These are phyloP conservation scores for Thinopyrum elongatum DNA, from an alignment of 176 grass and related monocot genomes.

Conservation along the genomic window DNA sequence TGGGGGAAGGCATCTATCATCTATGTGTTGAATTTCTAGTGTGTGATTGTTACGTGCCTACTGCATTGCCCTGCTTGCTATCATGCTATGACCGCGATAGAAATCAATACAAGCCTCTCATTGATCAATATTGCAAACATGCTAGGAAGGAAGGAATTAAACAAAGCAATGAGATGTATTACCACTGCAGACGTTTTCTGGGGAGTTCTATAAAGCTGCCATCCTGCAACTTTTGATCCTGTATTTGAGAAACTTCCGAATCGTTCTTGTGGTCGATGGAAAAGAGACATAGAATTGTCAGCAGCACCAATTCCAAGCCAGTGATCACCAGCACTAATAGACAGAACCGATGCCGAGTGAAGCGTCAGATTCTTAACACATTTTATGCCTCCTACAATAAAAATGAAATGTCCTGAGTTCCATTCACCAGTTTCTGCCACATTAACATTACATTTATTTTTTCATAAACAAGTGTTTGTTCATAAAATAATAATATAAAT, in stretches of 20 bases:
- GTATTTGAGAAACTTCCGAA: conserved; percentile 73
- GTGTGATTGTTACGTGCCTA: neutral
- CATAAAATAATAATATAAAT: neutral
- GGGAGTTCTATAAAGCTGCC: conserved; percentile 99
- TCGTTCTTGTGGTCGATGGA: conserved; percentile 94
- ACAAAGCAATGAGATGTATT: conserved; percentile 31
- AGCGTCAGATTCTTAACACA: conserved; percentile 94
- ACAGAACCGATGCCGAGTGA: conserved; percentile 79
- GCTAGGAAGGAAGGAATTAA: neutral
- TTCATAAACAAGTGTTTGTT: neutral
- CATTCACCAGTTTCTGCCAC: neutral
- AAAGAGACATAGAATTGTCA: conserved; percentile 98
- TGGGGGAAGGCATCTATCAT: neutral
- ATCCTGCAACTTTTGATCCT: conserved; percentile 81
- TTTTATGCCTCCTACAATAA: conserved; percentile 78
- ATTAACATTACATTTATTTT: neutral
- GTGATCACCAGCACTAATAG: conserved; percentile 84
- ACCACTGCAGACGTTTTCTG: conserved; percentile 97
- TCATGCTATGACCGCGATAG: neutral
- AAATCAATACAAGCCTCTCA: neutral
- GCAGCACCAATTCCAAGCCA: conserved; percentile 98
- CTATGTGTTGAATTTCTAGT: neutral
- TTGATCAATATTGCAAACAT: conserved; percentile 14
- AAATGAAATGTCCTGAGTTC: conserved; percentile 13
- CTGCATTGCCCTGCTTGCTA: neutral